Evolutionary conservation across 1,139 yeast genomes (phyloP).

Genomic region (Kodamaea alishanica): DNA sequence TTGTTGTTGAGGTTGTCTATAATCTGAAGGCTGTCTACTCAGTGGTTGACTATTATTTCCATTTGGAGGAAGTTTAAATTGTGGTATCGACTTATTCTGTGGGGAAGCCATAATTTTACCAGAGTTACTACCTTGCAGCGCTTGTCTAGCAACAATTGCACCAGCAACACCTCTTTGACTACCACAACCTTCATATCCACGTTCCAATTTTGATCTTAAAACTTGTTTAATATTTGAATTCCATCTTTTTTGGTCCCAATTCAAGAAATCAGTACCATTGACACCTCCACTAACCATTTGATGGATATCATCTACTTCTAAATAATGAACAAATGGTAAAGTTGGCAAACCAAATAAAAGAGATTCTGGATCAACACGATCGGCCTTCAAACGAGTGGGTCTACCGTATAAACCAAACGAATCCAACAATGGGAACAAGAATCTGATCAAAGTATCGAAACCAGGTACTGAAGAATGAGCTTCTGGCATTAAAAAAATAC

Average conservation of each 20-base stretch:
- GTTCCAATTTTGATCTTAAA: slow-evolving; percentile 57
- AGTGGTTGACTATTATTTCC: too few relatives aligned
- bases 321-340: slow-evolving; percentile 80
- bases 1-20: too few relatives aligned
- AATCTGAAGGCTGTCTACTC: too few relatives aligned
- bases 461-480: slow-evolving; percentile 92
- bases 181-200: slow-evolving; percentile 87
- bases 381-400: slow-evolving; percentile 84
- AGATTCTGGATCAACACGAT: slow-evolving; percentile 74
- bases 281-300: slow-evolving; percentile 9
- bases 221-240: slow-evolving; percentile 57
- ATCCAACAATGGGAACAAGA: slow-evolving; percentile 80
- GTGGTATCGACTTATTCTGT: too few relatives aligned
- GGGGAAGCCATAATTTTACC: too few relatives aligned
- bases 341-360: slow-evolving; percentile 89
- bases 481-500: slow-evolving; percentile 94
- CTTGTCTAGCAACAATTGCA: slow-evolving; percentile 33
- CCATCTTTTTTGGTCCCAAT: slow-evolving; percentile 77
- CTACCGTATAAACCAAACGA: slow-evolving; percentile 88
- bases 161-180: slow-evolving; percentile 59
- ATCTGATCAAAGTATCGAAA: slow-evolving; percentile 86
- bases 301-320: slow-evolving; percentile 39
- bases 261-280: slow-evolving; percentile 13
- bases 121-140: slow-evolving; percentile 4
- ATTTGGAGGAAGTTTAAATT: too few relatives aligned